Base-by-base conservation (phyloP, 2,329 filamentous ascomycete species). In the Graphium sp. region DNA sequence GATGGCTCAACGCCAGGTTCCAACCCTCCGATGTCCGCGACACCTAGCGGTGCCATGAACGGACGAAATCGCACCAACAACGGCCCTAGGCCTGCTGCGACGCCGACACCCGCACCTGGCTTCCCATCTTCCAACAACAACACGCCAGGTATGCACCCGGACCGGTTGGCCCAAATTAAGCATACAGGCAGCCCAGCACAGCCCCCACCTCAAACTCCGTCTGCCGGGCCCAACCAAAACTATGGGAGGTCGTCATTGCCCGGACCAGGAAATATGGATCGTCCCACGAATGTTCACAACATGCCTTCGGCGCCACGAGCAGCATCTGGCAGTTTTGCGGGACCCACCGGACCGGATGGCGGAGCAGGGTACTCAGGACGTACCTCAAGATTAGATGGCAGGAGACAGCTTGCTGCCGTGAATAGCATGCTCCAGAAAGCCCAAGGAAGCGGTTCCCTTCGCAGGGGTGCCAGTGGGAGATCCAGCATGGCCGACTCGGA, bases 351-450 rank as follows among this genome's bases (percentile, higher is more conserved):
- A n/a, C 49, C 46, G 22, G n/a, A n/a, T n/a, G n/a, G n/a, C n/a
- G n/a, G n/a, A n/a, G n/a, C n/a, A n/a, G n/a, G n/a, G n/a, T n/a
- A n/a, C n/a, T n/a, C n/a, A n/a, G n/a, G n/a, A n/a, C n/a, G n/a
- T n/a, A n/a, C n/a, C n/a, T n/a, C n/a, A 8, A 39, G 46, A 21
- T 42, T 41, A 17, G 56, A 61, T 18, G 53, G 59, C 12, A 52
- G 58, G 33, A 55, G 68, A 32, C 66, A 74, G 38, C 50, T 75
- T 18, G 60, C 61, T 9, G 62, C 64, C 25, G 74, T 76, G 34
- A 70, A 73, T 38, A 69, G 50, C 35, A 66, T 60, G 28, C 53
- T 73, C 4, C 60, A 65, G 37, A 60, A 66, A 43, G 56, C 58
- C 1, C 61, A 60, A 18, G 53, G 48, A 24, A 50, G 8, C 18